A percentile compares a stretch with the other conserved stretches of the same genome.
Conservation (phyloP, 495 filamentous ascomycete genomes). For the Massariosphaeria phaeospora region DNA sequence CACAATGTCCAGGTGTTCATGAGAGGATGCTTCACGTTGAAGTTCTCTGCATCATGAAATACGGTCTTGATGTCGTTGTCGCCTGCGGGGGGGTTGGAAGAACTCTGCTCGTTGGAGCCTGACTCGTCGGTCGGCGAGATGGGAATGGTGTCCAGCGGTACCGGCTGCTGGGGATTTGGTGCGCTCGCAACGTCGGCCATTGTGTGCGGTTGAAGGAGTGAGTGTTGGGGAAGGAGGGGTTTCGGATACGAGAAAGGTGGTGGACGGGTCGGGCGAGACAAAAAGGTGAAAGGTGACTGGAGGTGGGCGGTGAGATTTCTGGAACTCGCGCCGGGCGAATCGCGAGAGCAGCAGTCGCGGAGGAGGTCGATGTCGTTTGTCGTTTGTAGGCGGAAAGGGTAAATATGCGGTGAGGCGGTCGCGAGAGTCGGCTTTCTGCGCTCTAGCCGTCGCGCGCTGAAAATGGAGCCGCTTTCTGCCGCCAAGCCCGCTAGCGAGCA, state of each 20-base stretch:
- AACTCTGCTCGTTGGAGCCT: constrained; percentile 39
- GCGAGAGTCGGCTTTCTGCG: too few species aligned
- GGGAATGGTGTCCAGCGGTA: constrained; percentile 61
- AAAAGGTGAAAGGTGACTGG: neutral
- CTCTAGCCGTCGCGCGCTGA: too few species aligned
- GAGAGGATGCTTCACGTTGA: constrained; percentile 96
- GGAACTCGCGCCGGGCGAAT: constrained; percentile 25
- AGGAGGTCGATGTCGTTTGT: too few species aligned
- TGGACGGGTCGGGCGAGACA: neutral
- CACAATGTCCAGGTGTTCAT: constrained; percentile 97
- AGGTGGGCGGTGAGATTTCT: constrained; percentile 1
- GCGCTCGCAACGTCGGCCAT: constrained; percentile 33
- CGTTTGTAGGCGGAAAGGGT: too few species aligned
- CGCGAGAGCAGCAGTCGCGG: constrained; percentile 5
- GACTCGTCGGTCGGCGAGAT: constrained; percentile 61
- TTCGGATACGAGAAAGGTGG: neutral
- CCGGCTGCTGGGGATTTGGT: constrained; percentile 39
- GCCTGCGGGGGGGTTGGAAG: constrained; percentile 35
- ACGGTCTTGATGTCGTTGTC: constrained; percentile 70
- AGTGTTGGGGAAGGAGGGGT: neutral
- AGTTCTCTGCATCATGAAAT: constrained; percentile 95
- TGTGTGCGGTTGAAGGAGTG: neutral
- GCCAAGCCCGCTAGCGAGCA: too few species aligned
- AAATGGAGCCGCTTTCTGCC: too few species aligned
- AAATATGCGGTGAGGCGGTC: too few species aligned